Evolutionary conservation across 345 rosid genomes (phyloP).

Genomic region (Jatropha curcas): DNA sequence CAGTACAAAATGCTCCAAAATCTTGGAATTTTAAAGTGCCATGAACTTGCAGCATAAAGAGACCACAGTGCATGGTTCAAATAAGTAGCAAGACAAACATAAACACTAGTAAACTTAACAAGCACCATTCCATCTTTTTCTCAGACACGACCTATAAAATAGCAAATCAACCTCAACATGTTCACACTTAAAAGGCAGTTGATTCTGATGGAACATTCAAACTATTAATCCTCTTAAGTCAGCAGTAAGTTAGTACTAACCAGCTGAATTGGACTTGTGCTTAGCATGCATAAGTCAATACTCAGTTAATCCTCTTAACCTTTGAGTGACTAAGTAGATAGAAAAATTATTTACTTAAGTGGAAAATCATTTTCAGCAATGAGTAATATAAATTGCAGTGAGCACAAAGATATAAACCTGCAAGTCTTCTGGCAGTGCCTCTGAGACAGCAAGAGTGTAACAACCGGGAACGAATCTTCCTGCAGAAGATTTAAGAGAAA

Average conservation of each 20-base stretch:
- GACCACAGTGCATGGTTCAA: neutral
- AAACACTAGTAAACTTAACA: neutral
- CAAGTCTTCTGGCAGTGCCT: conserved; percentile 77
- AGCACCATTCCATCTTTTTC: neutral
- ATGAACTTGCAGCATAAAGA: neutral
- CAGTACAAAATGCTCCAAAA: neutral
- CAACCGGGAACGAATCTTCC: conserved; percentile 88
- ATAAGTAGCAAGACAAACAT: neutral
- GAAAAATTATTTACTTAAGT: neutral
- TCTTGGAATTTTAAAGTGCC: neutral
- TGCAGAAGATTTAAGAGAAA: conserved; percentile 24
- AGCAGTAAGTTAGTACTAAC: no score
- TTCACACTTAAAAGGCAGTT: neutral
- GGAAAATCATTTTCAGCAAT: neutral
- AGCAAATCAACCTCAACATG: neutral
- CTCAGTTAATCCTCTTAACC: neutral
- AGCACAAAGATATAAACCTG: conserved; percentile 47
- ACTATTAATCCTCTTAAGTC: no score
- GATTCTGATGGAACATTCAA: neutral
- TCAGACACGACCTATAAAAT: neutral
- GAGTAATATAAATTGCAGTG: neutral
- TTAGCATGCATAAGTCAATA: no score
- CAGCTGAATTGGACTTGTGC: no score
- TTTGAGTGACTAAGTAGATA: no score
- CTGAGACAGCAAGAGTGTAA: conserved; percentile 84